phyloP scores from a whole-genome alignment of 176 grass and related monocot genomes.

The Bothriochloa decipiens region DNA sequence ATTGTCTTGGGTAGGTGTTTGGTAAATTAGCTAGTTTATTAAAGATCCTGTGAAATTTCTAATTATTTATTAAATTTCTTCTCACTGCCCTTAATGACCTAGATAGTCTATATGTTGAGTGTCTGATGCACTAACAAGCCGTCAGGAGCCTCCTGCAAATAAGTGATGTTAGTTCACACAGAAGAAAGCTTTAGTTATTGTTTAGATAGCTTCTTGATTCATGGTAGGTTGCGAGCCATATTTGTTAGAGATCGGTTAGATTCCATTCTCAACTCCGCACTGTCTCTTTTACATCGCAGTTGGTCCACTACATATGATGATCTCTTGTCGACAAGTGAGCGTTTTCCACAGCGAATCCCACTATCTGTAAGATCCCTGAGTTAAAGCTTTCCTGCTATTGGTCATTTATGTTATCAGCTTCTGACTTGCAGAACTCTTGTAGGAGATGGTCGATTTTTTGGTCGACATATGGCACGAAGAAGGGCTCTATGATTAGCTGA shows the following conservation, averaged over 20 bases:
- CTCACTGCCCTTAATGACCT: not conserved
- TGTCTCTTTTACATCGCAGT: slow-evolving; percentile 39
- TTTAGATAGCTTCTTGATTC: slow-evolving; percentile 17
- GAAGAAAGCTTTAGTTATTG: not conserved
- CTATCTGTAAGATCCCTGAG: slow-evolving; percentile 63
- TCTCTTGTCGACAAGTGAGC: slow-evolving; percentile 65
- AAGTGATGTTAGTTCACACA: not conserved
- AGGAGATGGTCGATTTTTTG: slow-evolving; percentile 98
- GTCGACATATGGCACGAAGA: slow-evolving; percentile 86
- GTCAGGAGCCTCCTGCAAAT: not conserved
- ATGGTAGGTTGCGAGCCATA: not conserved
- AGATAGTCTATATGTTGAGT: slow-evolving; percentile 5
- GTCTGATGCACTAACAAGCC: slow-evolving; percentile 8
- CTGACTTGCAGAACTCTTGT: slow-evolving; percentile 27
- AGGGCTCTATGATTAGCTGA: slow-evolving; percentile 68
- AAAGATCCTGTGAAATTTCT: not conserved
- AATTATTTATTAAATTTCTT: not conserved
- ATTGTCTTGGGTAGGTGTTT: not conserved
- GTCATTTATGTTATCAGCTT: not conserved
- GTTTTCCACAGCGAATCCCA: slow-evolving; percentile 72
- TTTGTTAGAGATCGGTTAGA: not conserved
- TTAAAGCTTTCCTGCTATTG: not conserved
- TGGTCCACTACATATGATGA: slow-evolving; percentile 88
- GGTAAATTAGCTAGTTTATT: slow-evolving; percentile 10
- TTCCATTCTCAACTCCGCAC: not conserved